Evolutionary conservation across 1,139 yeast species (phyloP), one percentile per base, ranked within the genome.

Genomic region (Wickerhamomyces sp.): DNA sequence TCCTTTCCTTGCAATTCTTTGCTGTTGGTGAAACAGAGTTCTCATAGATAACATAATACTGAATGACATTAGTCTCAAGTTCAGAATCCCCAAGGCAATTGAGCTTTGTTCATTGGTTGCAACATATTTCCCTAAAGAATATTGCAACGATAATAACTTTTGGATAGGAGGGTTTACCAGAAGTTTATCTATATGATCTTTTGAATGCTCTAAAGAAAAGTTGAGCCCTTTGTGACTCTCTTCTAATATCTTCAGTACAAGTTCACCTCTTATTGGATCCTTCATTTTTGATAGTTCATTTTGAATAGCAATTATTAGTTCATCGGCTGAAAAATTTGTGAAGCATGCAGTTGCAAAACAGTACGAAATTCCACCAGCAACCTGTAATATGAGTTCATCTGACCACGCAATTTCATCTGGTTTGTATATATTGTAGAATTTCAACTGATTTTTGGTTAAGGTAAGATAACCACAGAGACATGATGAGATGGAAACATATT

Each of bases 91-190:
- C 78, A 87, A 74, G 0, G 94, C 87, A 37, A 85, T 69, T 32
- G 75, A 73, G 4, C 78, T 73, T 47, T 76, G 68, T 17, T 76
- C 68, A 24, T 65, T 68, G 18, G 76, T 65, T 30, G 61, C 59
- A 67, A 79, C 70, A 7, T 67, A 54, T 14, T 84, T 84, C 0
- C 94, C 92, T 25, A 88, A 57, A 0, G 78, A 68, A 42, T 82
- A 65, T 55, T 87, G 95, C 33, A 84, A 64, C 26, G 82, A 75
- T 30, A 79, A 63, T 24, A 81, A 63, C 46, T 81, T 75, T 54
- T 81, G 95, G 42, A 81, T 66, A 3, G 89, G 87, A 20, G 88
- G 92, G 51, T 78, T 81, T 19, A 82, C 81, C 35, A 85, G 63
- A 42, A 84, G 65, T 55, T 80, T 81, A 52, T 84, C 94, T 3